phyloP scores from a whole-genome alignment of 2,329 filamentous ascomycete species.

The Colletotrichum sansevieriae region DNA sequence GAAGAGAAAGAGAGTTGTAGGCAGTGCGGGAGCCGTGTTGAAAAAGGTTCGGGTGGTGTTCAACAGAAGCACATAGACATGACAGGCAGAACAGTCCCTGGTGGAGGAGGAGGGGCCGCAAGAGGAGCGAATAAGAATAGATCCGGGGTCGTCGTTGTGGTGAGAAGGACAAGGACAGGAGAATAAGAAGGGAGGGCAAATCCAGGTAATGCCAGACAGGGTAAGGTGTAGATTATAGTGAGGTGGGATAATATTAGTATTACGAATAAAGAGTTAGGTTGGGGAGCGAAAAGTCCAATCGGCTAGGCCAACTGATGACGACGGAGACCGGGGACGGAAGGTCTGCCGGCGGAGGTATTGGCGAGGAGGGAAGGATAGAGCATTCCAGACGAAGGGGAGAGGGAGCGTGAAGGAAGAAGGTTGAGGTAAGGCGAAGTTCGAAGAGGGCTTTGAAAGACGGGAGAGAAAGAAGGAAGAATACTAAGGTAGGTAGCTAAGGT shows the following conservation, averaged over 20 bases:
- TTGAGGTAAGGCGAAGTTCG: neutral
- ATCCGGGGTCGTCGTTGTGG: constrained; percentile 32
- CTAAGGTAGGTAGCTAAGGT: too few species aligned
- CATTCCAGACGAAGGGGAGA: constrained; percentile 31
- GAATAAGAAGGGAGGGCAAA: constrained; percentile 31
- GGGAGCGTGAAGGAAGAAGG: neutral
- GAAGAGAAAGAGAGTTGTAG: constrained; percentile 14
- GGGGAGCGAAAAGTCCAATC: constrained; percentile 35
- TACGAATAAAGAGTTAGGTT: constrained; percentile 37
- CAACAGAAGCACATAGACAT: constrained; percentile 34
- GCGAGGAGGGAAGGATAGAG: constrained; percentile 27
- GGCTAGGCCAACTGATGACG: constrained; percentile 30
- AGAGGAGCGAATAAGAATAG: constrained; percentile 29
- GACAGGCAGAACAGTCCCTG: constrained; percentile 39
- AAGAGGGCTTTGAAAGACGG: too few species aligned
- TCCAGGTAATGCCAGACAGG: constrained; percentile 34
- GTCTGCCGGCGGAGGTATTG: constrained; percentile 15
- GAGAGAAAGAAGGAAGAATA: neutral
- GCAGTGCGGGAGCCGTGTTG: constrained; percentile 11
- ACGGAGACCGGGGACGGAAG: constrained; percentile 11
- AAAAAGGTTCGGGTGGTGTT: constrained; percentile 25
- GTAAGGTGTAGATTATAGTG: constrained; percentile 39
- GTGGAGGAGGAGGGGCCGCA: constrained; percentile 30
- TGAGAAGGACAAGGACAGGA: constrained; percentile 21
- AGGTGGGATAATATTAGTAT: constrained; percentile 40